A percentile compares a stretch with the other conserved stretches of the same genome.
phyloP scores from a whole-genome alignment of 1,284 basidiomycete species.

The Dichomitus squalens region DNA sequence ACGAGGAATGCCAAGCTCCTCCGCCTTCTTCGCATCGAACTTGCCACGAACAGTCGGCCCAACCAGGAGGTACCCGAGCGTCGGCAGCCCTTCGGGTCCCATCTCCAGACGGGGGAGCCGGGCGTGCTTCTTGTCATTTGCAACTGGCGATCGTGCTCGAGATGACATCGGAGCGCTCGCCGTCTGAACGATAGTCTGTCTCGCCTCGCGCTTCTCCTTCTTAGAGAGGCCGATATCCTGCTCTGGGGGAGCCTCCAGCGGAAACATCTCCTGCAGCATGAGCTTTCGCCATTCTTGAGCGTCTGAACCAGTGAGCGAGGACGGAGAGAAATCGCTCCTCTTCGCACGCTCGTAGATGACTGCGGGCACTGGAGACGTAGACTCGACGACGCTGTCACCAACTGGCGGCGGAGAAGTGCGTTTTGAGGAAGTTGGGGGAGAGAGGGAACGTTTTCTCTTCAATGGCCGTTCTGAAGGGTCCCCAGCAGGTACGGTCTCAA shows the following conservation, averaged over 20 bases:
- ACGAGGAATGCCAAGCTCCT: slow-evolving; percentile 63
- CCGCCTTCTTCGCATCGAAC: slow-evolving; percentile 75
- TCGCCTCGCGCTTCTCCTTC: slow-evolving; percentile 7
- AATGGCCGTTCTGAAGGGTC: slow-evolving; percentile 4
- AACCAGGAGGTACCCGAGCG: slow-evolving; percentile 63
- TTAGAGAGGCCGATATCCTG: slow-evolving; percentile 6
- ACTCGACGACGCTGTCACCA: slow-evolving; percentile 14
- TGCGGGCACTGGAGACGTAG: background rate
- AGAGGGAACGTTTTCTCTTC: slow-evolving; percentile 33
- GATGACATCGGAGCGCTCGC: background rate
- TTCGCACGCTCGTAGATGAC: slow-evolving; percentile 1
- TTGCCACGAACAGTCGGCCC: slow-evolving; percentile 85
- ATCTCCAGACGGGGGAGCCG: slow-evolving; percentile 10
- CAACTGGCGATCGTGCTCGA: background rate
- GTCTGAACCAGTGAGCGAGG: slow-evolving; percentile 37
- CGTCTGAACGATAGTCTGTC: background rate
- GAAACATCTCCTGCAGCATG: slow-evolving; percentile 61
- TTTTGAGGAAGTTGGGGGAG: slow-evolving; percentile 38
- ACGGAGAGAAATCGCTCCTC: slow-evolving; percentile 37
- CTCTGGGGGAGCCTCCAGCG: slow-evolving; percentile 33
- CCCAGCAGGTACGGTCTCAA: background rate
- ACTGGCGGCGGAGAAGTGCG: slow-evolving; percentile 30
- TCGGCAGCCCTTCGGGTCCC: slow-evolving; percentile 7
- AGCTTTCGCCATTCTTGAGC: slow-evolving; percentile 55
- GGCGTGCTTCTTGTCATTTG: background rate